These are phyloP conservation scores for Leucogyrophana mollusca DNA, from an alignment of 768 basidiomycete species.

Conservation along the genomic window DNA sequence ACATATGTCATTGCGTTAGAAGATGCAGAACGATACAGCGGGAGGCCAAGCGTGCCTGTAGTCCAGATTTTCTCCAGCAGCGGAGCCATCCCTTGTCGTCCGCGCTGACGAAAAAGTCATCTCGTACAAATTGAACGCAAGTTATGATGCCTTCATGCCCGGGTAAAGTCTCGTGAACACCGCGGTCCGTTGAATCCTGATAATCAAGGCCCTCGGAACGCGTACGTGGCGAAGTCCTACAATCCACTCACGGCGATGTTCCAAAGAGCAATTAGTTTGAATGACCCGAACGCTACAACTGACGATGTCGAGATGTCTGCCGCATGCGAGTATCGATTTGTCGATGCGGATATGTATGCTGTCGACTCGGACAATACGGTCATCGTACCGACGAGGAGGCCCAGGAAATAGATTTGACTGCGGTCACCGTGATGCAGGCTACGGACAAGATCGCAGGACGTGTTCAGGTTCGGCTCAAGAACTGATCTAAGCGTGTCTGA, in stretches of 20 bases:
- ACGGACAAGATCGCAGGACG: no score
- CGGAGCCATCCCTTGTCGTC: slow-evolving; percentile 73
- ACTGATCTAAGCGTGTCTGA: no score
- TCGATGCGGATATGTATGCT: slow-evolving; percentile 46
- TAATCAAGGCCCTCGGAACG: slow-evolving; percentile 5
- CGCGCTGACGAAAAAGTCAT: slow-evolving; percentile 59
- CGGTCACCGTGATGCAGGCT: no score
- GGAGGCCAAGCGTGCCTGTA: slow-evolving; percentile 36
- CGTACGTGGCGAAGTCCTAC: neutral
- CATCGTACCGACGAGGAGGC: no score
- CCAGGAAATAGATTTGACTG: no score
- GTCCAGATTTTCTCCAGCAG: slow-evolving; percentile 51
- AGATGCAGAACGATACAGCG: slow-evolving; percentile 21
- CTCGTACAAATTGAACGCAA: slow-evolving; percentile 64
- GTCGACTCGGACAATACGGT: slow-evolving; percentile 13
- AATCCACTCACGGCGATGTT: slow-evolving; percentile 41
- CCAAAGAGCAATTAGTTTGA: slow-evolving; percentile 60
- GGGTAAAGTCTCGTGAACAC: slow-evolving; percentile 67
- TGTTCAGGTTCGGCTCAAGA: no score
- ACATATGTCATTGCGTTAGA: slow-evolving; percentile 9
- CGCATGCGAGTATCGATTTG: slow-evolving; percentile 43
- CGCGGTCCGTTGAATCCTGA: slow-evolving; percentile 49
- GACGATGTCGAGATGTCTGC: slow-evolving; percentile 31
- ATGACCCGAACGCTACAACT: slow-evolving; percentile 58
- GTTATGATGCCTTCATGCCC: slow-evolving; percentile 78